Conservation (phyloP, 2,329 filamentous ascomycete species). For the Onygenales sp. region DNA sequence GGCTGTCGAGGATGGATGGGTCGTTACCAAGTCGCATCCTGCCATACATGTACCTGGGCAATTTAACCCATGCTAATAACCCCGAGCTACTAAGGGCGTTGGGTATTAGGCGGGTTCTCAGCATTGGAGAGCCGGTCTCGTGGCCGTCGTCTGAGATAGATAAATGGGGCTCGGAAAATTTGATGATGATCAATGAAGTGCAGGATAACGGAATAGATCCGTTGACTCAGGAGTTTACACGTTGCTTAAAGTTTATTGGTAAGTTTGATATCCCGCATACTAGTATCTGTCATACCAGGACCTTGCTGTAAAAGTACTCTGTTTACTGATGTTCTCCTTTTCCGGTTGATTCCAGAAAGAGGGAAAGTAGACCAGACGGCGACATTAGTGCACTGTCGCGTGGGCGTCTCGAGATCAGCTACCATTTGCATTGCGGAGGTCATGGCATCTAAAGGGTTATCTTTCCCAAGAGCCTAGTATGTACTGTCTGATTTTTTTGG, state of each 20-base stretch:
- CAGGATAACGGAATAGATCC: constrained; percentile 97
- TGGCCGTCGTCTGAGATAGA: constrained; percentile 67
- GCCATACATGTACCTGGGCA: constrained; percentile 93
- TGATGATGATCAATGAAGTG: constrained; percentile 73
- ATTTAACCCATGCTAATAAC: constrained; percentile 88
- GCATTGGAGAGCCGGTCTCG: constrained; percentile 77
- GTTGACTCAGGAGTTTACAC: constrained; percentile 72
- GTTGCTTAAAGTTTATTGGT: constrained; percentile 90
- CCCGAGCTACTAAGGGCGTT: constrained; percentile 68
- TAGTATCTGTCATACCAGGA: not conserved
- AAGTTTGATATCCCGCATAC: constrained; percentile 27
- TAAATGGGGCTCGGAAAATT: constrained; percentile 66
- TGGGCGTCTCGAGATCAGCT: constrained; percentile 88
- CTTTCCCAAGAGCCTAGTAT: constrained; percentile 81
- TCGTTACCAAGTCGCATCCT: constrained; percentile 82
- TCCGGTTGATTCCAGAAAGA: constrained; percentile 48
- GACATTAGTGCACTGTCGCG: constrained; percentile 90
- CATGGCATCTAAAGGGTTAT: constrained; percentile 71
- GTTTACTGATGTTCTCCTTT: not conserved
- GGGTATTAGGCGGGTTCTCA: constrained; percentile 79
- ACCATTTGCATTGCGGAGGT: constrained; percentile 99
- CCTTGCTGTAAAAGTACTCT: not conserved
- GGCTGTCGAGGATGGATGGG: constrained; percentile 78
- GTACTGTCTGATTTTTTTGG: constrained; percentile 17
- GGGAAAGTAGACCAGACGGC: constrained; percentile 69